These are phyloP conservation scores for Diaporthe helianthi DNA, from an alignment of 2,329 filamentous ascomycete genomes.

Conservation along the genomic window DNA sequence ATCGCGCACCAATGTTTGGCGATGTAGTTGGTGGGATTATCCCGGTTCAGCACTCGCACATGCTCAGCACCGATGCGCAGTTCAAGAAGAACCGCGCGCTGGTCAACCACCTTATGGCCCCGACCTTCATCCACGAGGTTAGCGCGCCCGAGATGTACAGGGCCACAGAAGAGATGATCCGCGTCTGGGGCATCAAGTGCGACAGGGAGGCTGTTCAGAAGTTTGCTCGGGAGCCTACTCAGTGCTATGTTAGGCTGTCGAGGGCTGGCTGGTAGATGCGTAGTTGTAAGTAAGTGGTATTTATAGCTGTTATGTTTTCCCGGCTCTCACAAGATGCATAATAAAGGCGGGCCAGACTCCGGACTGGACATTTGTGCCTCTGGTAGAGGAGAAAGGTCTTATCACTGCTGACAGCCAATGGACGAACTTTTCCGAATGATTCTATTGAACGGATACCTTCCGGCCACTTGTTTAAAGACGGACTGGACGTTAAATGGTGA, in stretches of 20 bases:
- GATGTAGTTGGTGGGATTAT: constrained; percentile 43
- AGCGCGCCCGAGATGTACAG: constrained; percentile 20
- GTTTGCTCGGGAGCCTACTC: constrained; percentile 43
- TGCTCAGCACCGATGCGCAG: constrained; percentile 34
- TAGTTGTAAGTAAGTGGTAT: not conserved
- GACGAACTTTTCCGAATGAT: no score
- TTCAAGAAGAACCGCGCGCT: constrained; percentile 23
- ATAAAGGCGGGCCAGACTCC: no score
- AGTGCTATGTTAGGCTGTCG: constrained; percentile 39
- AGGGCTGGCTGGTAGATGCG: not conserved
- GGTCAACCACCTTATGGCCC: constrained; percentile 28
- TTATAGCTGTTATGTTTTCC: not conserved
- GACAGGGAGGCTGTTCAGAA: constrained; percentile 37
- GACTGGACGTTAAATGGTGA: not conserved
- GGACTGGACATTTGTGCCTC: no score
- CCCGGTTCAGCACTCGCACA: constrained; percentile 44
- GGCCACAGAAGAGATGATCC: constrained; percentile 36
- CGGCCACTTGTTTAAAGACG: no score
- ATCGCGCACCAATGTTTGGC: constrained; percentile 20
- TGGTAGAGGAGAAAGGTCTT: no score
- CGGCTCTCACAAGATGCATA: no score
- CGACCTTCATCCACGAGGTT: constrained; percentile 15
- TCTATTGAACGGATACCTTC: no score
- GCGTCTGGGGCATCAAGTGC: constrained; percentile 36
- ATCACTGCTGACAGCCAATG: no score